Conservation (phyloP, 768 basidiomycete genomes). For the Daedaleopsis nitida region DNA sequence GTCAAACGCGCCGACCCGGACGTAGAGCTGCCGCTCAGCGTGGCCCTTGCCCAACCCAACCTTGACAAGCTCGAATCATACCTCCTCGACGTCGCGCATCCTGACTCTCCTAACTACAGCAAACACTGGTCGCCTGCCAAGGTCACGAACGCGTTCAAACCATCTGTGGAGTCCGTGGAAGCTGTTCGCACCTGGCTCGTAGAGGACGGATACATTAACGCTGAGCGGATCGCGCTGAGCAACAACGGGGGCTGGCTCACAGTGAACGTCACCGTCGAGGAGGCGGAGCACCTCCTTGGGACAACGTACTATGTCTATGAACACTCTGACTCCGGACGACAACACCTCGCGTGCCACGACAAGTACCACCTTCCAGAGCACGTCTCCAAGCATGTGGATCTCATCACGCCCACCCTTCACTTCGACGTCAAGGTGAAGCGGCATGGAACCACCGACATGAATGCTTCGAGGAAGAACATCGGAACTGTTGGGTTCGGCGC, state of each 20-base stretch:
- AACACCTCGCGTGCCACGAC: slow-evolving; percentile 56
- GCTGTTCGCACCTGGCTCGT: slow-evolving; percentile 47
- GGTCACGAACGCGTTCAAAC: slow-evolving; percentile 48
- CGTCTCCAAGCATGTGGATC: slow-evolving; percentile 60
- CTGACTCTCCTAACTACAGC: slow-evolving; percentile 51
- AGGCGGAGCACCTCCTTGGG: slow-evolving; percentile 46
- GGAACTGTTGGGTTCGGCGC: slow-evolving; percentile 4
- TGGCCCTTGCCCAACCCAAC: slow-evolving; percentile 51
- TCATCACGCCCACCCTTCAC: slow-evolving; percentile 73
- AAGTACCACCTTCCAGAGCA: slow-evolving; percentile 64
- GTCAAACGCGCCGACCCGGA: slow-evolving; percentile 39
- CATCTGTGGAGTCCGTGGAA: slow-evolving; percentile 42
- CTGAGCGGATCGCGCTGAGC: slow-evolving; percentile 40
- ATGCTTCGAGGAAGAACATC: slow-evolving; percentile 8
- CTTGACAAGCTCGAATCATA: slow-evolving; percentile 46
- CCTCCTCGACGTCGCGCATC: slow-evolving; percentile 51
- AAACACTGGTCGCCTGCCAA: slow-evolving; percentile 49
- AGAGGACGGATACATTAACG: slow-evolving; percentile 39
- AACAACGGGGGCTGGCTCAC: slow-evolving; percentile 48
- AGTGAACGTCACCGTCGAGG: slow-evolving; percentile 42
- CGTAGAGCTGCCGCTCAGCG: slow-evolving; percentile 45
- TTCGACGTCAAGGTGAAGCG: slow-evolving; percentile 53
- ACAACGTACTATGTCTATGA: slow-evolving; percentile 59
- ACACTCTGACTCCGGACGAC: slow-evolving; percentile 43
- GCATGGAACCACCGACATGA: slow-evolving; percentile 22